Evolutionary conservation across 495 filamentous ascomycete species (phyloP).

Genomic region (Aspergillus sclerotioniger): DNA sequence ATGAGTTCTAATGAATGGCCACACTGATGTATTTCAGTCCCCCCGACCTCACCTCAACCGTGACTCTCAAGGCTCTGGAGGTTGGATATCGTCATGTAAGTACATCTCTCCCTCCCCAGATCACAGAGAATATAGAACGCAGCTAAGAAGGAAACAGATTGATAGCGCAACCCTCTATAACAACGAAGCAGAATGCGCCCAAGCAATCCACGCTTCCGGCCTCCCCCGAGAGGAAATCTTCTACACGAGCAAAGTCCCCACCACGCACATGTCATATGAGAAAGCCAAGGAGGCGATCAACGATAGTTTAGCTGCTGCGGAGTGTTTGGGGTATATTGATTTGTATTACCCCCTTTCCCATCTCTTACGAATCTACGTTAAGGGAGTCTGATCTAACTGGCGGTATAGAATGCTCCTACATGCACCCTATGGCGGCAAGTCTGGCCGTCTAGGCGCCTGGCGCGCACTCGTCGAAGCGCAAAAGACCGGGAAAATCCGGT

Average conservation of each 20-base stretch:
- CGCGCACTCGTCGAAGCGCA: constrained; percentile 55
- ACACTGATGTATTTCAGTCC: too few species aligned
- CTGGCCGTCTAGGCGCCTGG: constrained; percentile 51
- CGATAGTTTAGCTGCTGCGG: constrained; percentile 40
- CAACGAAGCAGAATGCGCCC: constrained; percentile 51
- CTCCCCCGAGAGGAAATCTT: constrained; percentile 51
- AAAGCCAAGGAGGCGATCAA: constrained; percentile 49
- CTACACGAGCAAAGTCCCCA: constrained; percentile 57
- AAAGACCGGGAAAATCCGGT: constrained; percentile 50
- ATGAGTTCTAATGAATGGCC: not conserved
- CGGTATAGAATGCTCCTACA: constrained; percentile 49
- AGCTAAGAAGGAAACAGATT: constrained; percentile 26
- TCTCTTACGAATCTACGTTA: not conserved
- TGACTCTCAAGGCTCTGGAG: constrained; percentile 62
- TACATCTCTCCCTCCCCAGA: not conserved
- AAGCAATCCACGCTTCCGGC: constrained; percentile 44
- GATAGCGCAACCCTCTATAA: constrained; percentile 54
- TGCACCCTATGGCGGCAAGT: constrained; percentile 54
- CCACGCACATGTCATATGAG: constrained; percentile 46
- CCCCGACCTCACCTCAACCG: constrained; percentile 52
- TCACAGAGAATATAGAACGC: not conserved
- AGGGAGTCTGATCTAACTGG: not conserved
- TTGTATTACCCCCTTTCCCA: constrained; percentile 31
- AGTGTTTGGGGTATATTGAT: constrained; percentile 55
- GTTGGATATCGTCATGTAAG: constrained; percentile 70